Conservation (phyloP, 2,329 filamentous ascomycete genomes). For the Xylaria polymorpha region DNA sequence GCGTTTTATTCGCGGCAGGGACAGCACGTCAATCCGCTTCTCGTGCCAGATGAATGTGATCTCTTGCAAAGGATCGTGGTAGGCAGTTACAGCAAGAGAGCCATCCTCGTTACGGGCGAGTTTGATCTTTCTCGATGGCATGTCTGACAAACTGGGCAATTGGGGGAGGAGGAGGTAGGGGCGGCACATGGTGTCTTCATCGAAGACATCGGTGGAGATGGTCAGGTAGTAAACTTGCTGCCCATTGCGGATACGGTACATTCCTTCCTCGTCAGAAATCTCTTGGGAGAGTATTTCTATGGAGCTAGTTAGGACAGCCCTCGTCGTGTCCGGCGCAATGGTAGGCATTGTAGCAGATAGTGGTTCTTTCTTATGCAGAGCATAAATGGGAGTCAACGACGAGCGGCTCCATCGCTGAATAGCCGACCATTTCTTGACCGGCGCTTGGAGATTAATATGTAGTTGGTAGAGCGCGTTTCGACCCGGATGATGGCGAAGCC, state of each 20-base stretch:
- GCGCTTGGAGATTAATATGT: conserved; percentile 28
- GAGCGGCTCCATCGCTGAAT: conserved; percentile 24
- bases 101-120: conserved; percentile 38
- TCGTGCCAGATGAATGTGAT: conserved; percentile 44
- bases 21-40: conserved; percentile 44
- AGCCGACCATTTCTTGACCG: conserved; percentile 23
- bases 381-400: conserved; percentile 19
- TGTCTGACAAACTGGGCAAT: conserved; percentile 45
- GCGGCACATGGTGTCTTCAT: conserved; percentile 49
- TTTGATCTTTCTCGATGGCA: conserved; percentile 44
- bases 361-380: conserved; percentile 22
- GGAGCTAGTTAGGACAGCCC: conserved; percentile 12
- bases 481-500: conserved; percentile 18
- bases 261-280: conserved; percentile 33
- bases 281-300: conserved; percentile 34
- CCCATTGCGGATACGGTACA: conserved; percentile 43
- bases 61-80: conserved; percentile 37
- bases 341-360: conserved; percentile 30
- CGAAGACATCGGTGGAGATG: conserved; percentile 44
- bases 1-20: conserved; percentile 40
- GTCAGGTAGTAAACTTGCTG: conserved; percentile 43
- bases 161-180: conserved; percentile 49
- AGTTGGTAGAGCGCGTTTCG: conserved; percentile 28
- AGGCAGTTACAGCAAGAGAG: conserved; percentile 35
- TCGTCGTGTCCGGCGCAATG: conserved; percentile 23